Evolutionary conservation across 2,329 filamentous ascomycete genomes (phyloP).

Genomic region (Ceratocystis albifundus): DNA sequence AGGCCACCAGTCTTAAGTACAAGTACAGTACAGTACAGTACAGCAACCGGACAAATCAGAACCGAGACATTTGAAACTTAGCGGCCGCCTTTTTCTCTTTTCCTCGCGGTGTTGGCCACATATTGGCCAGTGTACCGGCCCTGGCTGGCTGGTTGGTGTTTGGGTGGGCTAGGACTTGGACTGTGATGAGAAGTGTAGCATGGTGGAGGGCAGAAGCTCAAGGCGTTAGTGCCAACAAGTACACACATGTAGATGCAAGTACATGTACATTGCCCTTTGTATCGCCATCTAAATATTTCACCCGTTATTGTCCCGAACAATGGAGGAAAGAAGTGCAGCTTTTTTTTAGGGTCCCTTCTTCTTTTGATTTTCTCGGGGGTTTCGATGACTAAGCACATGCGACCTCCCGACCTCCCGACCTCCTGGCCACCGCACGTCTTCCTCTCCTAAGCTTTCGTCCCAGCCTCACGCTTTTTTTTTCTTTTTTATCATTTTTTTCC

Average conservation of each 20-base stretch:
- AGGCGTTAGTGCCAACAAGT: not conserved
- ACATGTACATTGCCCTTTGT: not conserved
- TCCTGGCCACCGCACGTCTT: not conserved
- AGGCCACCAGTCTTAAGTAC: not conserved
- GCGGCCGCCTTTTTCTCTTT: no score
- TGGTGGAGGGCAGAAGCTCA: not conserved
- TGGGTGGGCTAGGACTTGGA: no score
- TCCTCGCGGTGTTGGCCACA: no score
- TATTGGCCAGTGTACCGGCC: no score
- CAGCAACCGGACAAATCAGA: not conserved
- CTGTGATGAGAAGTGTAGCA: not conserved
- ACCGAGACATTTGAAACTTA: no score
- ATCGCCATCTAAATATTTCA: not conserved
- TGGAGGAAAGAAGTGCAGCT: no score
- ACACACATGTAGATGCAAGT: not conserved
- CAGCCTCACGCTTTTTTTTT: conserved; percentile 2
- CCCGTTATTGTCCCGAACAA: no score
- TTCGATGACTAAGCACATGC: no score
- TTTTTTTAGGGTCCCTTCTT: no score
- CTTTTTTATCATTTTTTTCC: not conserved
- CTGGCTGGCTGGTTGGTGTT: no score
- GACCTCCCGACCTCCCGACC: not conserved
- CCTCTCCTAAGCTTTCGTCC: not conserved
- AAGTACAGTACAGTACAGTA: not conserved
- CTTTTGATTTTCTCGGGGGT: no score